Evolutionary conservation across 345 rosid genomes (phyloP).

Genomic region (Boechera retrofracta): DNA sequence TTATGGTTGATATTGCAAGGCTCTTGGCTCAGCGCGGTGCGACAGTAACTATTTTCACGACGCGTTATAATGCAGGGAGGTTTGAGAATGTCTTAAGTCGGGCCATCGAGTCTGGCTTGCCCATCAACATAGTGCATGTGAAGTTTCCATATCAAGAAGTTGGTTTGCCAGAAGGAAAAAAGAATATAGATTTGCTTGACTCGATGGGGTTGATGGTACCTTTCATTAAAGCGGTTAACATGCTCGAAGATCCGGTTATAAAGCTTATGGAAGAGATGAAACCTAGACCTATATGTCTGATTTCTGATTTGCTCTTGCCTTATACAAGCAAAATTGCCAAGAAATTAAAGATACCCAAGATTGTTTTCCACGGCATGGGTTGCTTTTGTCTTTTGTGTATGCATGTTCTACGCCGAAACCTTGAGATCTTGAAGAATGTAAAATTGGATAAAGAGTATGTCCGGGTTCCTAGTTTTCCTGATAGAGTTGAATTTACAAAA

Average conservation of each 20-base stretch:
- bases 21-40: conserved; percentile 48
- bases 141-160: conserved; percentile 41
- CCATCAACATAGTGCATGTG: conserved; percentile 22
- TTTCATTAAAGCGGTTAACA: conserved; percentile 31
- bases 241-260: conserved; percentile 36
- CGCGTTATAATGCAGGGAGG: conserved; percentile 49
- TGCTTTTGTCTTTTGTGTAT: conserved; percentile 50
- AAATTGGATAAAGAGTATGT: conserved; percentile 36
- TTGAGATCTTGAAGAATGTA: conserved; percentile 20
- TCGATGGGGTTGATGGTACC: neutral
- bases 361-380: conserved; percentile 56
- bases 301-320: conserved; percentile 52
- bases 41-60: conserved; percentile 48
- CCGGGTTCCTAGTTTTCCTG: conserved; percentile 49
- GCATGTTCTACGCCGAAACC: conserved; percentile 15
- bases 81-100: conserved; percentile 34
- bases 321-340: conserved; percentile 48
- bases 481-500: conserved; percentile 49
- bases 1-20: conserved; percentile 52
- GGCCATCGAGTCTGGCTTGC: conserved; percentile 33
- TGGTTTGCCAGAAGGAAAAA: conserved; percentile 48
- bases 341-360: conserved; percentile 53
- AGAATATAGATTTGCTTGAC: conserved; percentile 37
- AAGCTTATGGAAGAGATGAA: conserved; percentile 44
- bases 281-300: conserved; percentile 55